These are phyloP conservation scores for Maudiozyma humilis DNA, from an alignment of 1,139 yeast genomes.

Conservation along the genomic window DNA sequence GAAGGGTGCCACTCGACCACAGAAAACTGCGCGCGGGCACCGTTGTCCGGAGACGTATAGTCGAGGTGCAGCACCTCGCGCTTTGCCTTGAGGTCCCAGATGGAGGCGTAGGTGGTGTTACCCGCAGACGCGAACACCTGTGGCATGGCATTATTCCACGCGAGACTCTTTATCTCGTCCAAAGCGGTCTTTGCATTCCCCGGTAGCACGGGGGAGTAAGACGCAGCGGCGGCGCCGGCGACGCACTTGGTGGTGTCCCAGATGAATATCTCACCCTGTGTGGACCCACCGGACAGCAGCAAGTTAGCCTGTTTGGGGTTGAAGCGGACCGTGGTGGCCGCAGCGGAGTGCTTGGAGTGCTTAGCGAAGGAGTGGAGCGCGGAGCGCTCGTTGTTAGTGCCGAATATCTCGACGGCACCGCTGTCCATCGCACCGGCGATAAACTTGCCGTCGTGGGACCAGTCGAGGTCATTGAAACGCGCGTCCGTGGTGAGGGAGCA, in stretches of 20 bases:
- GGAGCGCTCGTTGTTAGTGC: slow-evolving; percentile 33
- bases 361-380: slow-evolving; percentile 43
- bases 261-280: slow-evolving; percentile 68
- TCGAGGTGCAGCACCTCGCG: slow-evolving; percentile 82
- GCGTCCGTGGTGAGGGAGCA: slow-evolving; percentile 48
- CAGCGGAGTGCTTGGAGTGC: slow-evolving; percentile 56
- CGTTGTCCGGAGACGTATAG: slow-evolving; percentile 43
- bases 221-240: slow-evolving; percentile 12
- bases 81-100: slow-evolving; percentile 87
- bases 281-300: slow-evolving; percentile 73
- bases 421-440: slow-evolving; percentile 88
- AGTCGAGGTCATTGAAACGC: slow-evolving; percentile 69
- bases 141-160: slow-evolving; percentile 82
- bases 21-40: slow-evolving; percentile 51
- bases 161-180: slow-evolving; percentile 72
- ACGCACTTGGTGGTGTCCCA: slow-evolving; percentile 70
- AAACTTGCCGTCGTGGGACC: slow-evolving; percentile 67
- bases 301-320: slow-evolving; percentile 66
- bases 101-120: slow-evolving; percentile 67
- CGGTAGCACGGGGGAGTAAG: slow-evolving; percentile 55
- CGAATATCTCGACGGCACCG: slow-evolving; percentile 72
- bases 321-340: slow-evolving; percentile 69
- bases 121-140: slow-evolving; percentile 92
- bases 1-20: slow-evolving; percentile 82
- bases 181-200: slow-evolving; percentile 75